Base-by-base conservation (phyloP, 2,329 filamentous ascomycete genomes). In the Aspergillus persii region DNA sequence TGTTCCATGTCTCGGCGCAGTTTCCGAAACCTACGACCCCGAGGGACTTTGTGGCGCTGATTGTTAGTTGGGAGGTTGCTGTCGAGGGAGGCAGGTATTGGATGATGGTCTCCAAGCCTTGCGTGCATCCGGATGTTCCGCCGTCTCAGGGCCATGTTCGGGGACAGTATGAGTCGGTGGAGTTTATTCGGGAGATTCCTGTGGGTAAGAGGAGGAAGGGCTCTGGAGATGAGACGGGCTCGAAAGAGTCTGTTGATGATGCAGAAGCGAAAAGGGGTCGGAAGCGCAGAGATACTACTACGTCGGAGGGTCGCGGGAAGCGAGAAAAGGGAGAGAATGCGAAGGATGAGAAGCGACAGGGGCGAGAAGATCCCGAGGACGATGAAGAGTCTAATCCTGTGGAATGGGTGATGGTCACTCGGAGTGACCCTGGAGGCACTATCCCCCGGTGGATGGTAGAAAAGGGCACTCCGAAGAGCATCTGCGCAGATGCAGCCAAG, bases 381-480 rank as follows among this genome's bases (percentile, higher is more conserved):
- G 79, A 84, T 36, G 76, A 79, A 2, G 84, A 87, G 63, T 74
- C 77, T 8, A 88, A 88, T 64, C 86, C 87, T 0, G 83, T 96
- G 1, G 92, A 96, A 74, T 96, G 92, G 92, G 84, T 95, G 61
- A 96, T 96, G 92, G 86, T 96, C 18, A 96, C 92, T 1, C 83
- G 92, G 52, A 94, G 90, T 72, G 92, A 96, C 67, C 92, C 92
- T 3, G 92, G 92, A 9, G 92, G 92, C 54, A 94, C 87, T 60
- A 92, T 96, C 18, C 92, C 92, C 1, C 84, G 90, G 12, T 96
- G 95, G 76, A 88, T 96, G 83, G 91, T 96, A n/a, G 92, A 96
- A 69, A 87, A 91, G 71, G 91, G 90, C 31, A 96, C 92, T 0
- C 92, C 92, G 0, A 86, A 83, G 9, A 90, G 90, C 39, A 95